Conservation (phyloP, 2,329 filamentous ascomycete genomes). For the Curvularia hawaiiensis region DNA sequence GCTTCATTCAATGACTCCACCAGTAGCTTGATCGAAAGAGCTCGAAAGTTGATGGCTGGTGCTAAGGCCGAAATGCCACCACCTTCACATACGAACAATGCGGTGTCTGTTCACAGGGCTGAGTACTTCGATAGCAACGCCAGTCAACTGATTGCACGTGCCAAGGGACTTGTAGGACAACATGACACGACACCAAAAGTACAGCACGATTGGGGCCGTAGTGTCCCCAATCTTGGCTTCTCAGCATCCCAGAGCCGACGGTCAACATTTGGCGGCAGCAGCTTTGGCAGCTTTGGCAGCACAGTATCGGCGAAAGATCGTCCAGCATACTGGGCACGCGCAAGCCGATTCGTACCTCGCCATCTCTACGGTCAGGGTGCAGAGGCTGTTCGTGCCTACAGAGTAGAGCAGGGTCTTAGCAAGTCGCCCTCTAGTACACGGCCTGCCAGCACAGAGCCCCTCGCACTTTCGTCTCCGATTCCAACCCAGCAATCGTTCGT, state of each 20-base stretch:
- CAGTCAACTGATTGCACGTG: constrained; percentile 27
- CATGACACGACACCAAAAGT: constrained; percentile 13
- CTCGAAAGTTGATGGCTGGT: constrained; percentile 14
- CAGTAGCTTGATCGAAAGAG: constrained; percentile 20
- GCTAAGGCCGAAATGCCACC: constrained; percentile 8
- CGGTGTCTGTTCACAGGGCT: constrained; percentile 14
- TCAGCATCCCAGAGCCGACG: constrained; percentile 18
- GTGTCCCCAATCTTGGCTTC: constrained; percentile 30
- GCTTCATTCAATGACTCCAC: constrained; percentile 15
- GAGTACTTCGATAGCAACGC: constrained; percentile 12
- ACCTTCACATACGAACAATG: constrained; percentile 4
- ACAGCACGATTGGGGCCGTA: constrained; percentile 34
- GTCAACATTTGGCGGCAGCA: constrained; percentile 25
- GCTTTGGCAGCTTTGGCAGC: constrained; percentile 17
- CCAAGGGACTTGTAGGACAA: constrained; percentile 19
- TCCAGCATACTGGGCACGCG: constrained; percentile 41
- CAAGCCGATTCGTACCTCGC: constrained; percentile 43
- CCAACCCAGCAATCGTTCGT: constrained; percentile 28
- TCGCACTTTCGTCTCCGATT: constrained; percentile 32
- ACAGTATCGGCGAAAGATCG: constrained; percentile 18
- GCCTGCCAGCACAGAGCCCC: constrained; percentile 25
- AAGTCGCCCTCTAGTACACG: constrained; percentile 23
- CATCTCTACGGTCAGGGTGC: constrained; percentile 44
- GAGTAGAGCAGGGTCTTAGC: constrained; percentile 24
- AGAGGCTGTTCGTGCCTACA: constrained; percentile 38